Percentiles rank a stretch among this genome's conserved stretches.
phyloP scores from a whole-genome alignment of 768 basidiomycete species.

The Tricholoma terreum region DNA sequence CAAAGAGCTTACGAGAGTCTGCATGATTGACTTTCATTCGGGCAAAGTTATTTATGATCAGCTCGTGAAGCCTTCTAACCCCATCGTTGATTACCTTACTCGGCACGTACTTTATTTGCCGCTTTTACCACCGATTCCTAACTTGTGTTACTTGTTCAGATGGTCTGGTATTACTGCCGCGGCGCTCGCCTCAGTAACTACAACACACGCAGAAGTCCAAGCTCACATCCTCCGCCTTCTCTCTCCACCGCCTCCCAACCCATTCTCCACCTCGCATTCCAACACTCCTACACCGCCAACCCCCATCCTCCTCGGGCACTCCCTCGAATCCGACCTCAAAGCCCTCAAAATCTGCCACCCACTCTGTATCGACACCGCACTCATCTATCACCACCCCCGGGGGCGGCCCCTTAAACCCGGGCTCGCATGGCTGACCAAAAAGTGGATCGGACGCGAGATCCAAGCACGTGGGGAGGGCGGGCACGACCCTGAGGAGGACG shows the following conservation, averaged over 20 bases:
- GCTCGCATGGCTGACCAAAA: conserved; percentile 94
- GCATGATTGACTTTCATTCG: conserved; percentile 74
- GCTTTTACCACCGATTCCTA: background rate
- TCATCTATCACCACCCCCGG: conserved; percentile 89
- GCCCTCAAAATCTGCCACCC: conserved; percentile 87
- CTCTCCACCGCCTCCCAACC: conserved; percentile 45
- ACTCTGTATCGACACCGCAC: conserved; percentile 85
- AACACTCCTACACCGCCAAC: conserved; percentile 40
- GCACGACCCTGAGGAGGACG: conserved; percentile 95
- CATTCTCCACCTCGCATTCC: conserved; percentile 34
- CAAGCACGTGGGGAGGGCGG: conserved; percentile 82
- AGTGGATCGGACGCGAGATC: conserved; percentile 89
- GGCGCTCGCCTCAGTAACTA: conserved; percentile 64
- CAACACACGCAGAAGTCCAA: conserved; percentile 80
- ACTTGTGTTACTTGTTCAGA: conserved; percentile 31
- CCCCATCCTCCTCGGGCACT: conserved; percentile 89
- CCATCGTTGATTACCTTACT: conserved; percentile 90
- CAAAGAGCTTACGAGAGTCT: conserved; percentile 84
- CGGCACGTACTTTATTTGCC: conserved; percentile 42
- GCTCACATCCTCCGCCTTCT: conserved; percentile 60
- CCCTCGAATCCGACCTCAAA: conserved; percentile 89
- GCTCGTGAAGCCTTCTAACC: conserved; percentile 83
- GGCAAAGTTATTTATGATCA: conserved; percentile 81
- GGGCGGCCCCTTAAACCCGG: conserved; percentile 93
- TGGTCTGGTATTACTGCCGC: conserved; percentile 93